Evolutionary conservation across 2,329 filamentous ascomycete species (phyloP), one percentile per base, ranked within the genome.

Genomic region (Alternaria tenuissima): DNA sequence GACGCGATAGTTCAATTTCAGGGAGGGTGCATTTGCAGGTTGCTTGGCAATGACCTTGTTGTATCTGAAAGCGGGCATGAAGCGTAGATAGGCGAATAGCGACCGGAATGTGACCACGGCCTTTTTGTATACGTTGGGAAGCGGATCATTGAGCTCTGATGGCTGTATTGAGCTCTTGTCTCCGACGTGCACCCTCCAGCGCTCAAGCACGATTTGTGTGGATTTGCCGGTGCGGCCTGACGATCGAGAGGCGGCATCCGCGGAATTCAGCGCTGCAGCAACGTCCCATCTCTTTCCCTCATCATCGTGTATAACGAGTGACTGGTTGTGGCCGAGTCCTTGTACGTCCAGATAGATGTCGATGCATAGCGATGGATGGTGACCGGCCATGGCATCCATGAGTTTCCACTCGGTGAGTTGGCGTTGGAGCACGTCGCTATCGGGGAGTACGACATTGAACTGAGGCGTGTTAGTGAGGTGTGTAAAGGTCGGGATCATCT

Each of bases 61-160:
- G 72, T 96, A 91, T 80, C 90, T 96, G 89, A 91, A 97, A 24
- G 91, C 89, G 3, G 95, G 95, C 63, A 97, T 82, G 63, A 97
- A 86, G 70, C 92, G 90, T 41, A 92, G 88, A 55, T 91, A 91
- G 51, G 92, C 88, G 77, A 92, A 97, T 46, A 99, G 85, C 2
- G 93, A 93, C 61, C 95, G 88, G 80, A 98, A 97, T 70, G 97
- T 88, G 67, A 98, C 91, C 65, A 99, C 96, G 70, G 92, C 93
- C 81, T 96, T 95, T 81, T 99, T 99, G 85, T 99, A 99, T 59
- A 97, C 89, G 53, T 92, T 94, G 14, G 95, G 93, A 52, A 98
- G 82, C 32, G 87, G 82, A 47, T 86, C 83, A 54, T 79, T 83
- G 52, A 88, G 78, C 60, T 88, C 85, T 39, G 81, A 82, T 70